Percentiles rank a stretch among this genome's conserved stretches.
Conservation (phyloP, 352 stramenopile genomes). For the Phytophthora fragariae region DNA sequence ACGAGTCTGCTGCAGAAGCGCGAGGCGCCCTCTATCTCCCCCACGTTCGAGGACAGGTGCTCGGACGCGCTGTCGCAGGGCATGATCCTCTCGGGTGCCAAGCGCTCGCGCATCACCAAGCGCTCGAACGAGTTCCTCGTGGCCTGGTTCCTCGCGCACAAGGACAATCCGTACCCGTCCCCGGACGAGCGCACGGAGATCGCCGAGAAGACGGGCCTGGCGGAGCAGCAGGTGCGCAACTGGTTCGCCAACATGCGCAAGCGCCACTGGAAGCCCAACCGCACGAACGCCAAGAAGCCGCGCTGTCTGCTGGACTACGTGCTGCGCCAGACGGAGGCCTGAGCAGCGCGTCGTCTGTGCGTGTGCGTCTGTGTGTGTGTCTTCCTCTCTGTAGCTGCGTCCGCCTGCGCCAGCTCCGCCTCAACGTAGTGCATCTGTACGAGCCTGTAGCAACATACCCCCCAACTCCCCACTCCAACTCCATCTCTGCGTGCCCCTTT, state of each 20-base stretch:
- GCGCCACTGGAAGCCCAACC: slow-evolving; percentile 87
- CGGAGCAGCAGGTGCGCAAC: slow-evolving; percentile 87
- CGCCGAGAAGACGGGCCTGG: slow-evolving; percentile 68
- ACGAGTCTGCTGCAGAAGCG: slow-evolving; percentile 39
- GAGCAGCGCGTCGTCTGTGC: neutral
- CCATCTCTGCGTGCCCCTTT: neutral
- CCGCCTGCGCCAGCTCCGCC: too few relatives aligned
- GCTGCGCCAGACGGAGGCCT: slow-evolving; percentile 66
- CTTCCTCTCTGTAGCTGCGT: too few relatives aligned
- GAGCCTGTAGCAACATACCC: neutral
- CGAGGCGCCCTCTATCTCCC: slow-evolving; percentile 35
- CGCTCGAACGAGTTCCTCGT: slow-evolving; percentile 88
- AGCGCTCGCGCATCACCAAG: slow-evolving; percentile 68
- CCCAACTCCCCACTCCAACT: too few relatives aligned
- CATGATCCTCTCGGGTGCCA: slow-evolving; percentile 44
- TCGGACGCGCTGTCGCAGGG: slow-evolving; percentile 46
- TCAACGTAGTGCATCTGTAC: neutral
- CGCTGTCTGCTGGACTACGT: slow-evolving; percentile 83
- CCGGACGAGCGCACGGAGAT: slow-evolving; percentile 70
- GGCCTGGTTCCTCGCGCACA: slow-evolving; percentile 89
- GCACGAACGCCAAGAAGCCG: slow-evolving; percentile 73
- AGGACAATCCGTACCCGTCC: slow-evolving; percentile 85
- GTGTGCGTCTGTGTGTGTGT: neutral
- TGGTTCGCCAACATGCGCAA: slow-evolving; percentile 93
- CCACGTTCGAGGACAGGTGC: slow-evolving; percentile 46